Percentiles rank a stretch among this genome's conserved stretches.
Evolutionary conservation across 108 stramenopile species (phyloP).

Genomic region (Fragilariopsis cylindrus): DNA sequence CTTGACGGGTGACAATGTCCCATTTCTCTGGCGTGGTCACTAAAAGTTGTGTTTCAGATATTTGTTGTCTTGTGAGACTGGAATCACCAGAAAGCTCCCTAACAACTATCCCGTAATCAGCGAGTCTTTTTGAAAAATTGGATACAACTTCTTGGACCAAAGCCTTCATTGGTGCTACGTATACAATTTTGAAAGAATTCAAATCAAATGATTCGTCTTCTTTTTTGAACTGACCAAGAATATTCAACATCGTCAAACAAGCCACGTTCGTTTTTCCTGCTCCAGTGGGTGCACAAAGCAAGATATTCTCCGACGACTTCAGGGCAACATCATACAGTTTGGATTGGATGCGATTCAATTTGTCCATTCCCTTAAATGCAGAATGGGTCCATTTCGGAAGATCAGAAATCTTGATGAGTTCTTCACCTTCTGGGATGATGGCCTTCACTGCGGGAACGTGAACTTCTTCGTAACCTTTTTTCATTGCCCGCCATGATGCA

Average conservation of each 20-base stretch:
- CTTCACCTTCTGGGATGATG: conserved; percentile 75
- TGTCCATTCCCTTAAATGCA: conserved; percentile 93
- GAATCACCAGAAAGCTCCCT: conserved; percentile 98
- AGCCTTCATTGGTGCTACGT: conserved; percentile 99
- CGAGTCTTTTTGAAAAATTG: conserved; percentile 93
- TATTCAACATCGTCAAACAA: conserved; percentile 93
- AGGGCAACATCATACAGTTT: conserved; percentile 92
- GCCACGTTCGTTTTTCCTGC: conserved; percentile 98
- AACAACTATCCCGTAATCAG: conserved; percentile 88
- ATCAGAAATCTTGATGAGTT: conserved; percentile 78
- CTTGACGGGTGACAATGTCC: conserved; percentile 99
- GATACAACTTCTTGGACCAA: conserved; percentile 98
- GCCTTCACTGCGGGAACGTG: conserved; percentile 96
- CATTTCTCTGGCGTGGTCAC: conserved; percentile 99
- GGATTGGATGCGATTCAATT: conserved; percentile 96
- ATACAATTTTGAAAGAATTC: conserved; percentile 96
- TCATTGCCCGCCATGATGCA: conserved; percentile 91
- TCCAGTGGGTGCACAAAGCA: conserved; percentile 99
- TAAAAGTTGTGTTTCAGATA: conserved; percentile 96
- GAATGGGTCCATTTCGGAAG: conserved; percentile 95
- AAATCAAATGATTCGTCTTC: conserved; percentile 73
- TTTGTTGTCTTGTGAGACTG: conserved; percentile 94
- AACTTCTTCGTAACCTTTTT: conserved; percentile 99
- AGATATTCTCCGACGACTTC: conserved; percentile 86
- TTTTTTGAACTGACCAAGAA: conserved; percentile 90